Evolutionary conservation across 768 basidiomycete genomes (phyloP).

Genomic region (Boletus sp.): DNA sequence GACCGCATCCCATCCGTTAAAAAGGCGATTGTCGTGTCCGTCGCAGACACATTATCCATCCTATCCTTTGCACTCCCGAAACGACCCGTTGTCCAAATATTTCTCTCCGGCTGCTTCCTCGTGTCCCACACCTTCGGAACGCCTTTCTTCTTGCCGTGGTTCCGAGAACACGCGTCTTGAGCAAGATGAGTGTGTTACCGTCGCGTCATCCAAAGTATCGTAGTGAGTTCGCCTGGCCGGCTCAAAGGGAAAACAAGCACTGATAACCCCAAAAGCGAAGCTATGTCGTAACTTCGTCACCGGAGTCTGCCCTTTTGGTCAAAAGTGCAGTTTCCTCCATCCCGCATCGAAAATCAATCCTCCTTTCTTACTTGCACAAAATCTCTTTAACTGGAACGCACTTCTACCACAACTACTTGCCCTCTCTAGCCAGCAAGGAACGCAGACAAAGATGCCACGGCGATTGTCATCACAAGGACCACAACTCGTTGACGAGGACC

Average conservation of each 20-base stretch:
- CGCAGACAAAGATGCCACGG: neutral
- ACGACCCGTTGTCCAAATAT: neutral
- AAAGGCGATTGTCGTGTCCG: slow-evolving; percentile 21
- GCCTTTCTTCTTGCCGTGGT: neutral
- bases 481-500: slow-evolving; percentile 18
- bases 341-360: slow-evolving; percentile 14
- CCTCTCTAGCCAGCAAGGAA: slow-evolving; percentile 5
- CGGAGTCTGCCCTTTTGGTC: slow-evolving; percentile 37
- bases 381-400: slow-evolving; percentile 16
- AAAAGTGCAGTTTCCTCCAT: slow-evolving; percentile 39
- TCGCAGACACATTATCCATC: slow-evolving; percentile 22
- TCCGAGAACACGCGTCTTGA: slow-evolving; percentile 4
- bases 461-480: slow-evolving; percentile 8
- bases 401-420: slow-evolving; percentile 15
- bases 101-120: neutral
- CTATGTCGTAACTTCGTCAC: slow-evolving; percentile 35
- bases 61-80: slow-evolving; percentile 7
- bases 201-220: slow-evolving; percentile 28
- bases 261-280: slow-evolving; percentile 28
- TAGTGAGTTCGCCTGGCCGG: slow-evolving; percentile 23
- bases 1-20: slow-evolving; percentile 31
- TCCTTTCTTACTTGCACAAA: slow-evolving; percentile 15
- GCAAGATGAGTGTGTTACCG: slow-evolving; percentile 5
- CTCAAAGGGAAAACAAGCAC: neutral
- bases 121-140: neutral